Conservation (phyloP, 805 yeast species). For the Limtongozyma cylindracea region DNA sequence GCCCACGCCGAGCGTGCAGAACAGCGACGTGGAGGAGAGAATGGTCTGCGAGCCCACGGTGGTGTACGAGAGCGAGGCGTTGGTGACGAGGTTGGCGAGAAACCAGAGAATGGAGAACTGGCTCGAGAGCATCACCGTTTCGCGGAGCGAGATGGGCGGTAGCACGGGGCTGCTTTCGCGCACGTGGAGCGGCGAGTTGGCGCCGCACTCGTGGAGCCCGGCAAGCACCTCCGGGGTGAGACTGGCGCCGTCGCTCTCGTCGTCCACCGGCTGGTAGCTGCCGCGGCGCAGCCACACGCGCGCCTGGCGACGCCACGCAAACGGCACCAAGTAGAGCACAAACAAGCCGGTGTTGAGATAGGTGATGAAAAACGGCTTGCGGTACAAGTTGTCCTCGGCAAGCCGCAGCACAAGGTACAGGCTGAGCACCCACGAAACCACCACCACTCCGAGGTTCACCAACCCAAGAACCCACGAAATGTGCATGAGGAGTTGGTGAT, state of each 20-base stretch:
- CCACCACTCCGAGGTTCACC: slow-evolving; percentile 45
- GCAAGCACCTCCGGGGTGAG: too few species aligned
- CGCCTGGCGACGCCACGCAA: slow-evolving; percentile 6
- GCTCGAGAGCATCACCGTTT: slow-evolving; percentile 50
- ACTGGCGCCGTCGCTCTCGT: too few species aligned
- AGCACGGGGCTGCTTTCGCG: slow-evolving; percentile 3
- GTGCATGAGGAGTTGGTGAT: too few species aligned
- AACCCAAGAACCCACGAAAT: slow-evolving; percentile 77
- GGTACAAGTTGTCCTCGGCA: slow-evolving; percentile 40
- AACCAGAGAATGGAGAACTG: slow-evolving; percentile 85
- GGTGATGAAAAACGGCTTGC: slow-evolving; percentile 84
- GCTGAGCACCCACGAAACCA: slow-evolving; percentile 75
- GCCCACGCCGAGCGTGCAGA: slow-evolving; percentile 76
- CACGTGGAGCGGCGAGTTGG: too few species aligned
- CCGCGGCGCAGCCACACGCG: too few species aligned
- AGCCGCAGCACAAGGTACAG: slow-evolving; percentile 64
- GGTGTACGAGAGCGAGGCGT: slow-evolving; percentile 70
- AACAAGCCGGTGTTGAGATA: slow-evolving; percentile 79
- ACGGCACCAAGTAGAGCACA: slow-evolving; percentile 49
- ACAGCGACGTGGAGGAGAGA: slow-evolving; percentile 74
- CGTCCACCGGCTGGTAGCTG: too few species aligned
- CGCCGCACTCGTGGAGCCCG: too few species aligned
- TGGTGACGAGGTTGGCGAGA: slow-evolving; percentile 61
- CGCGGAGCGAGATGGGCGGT: slow-evolving; percentile 22
- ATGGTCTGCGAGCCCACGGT: slow-evolving; percentile 90